A percentile compares a stretch with the other conserved stretches of the same genome.
Conservation (phyloP, 78 protist species). For the Polysphondylium violaceum region DNA sequence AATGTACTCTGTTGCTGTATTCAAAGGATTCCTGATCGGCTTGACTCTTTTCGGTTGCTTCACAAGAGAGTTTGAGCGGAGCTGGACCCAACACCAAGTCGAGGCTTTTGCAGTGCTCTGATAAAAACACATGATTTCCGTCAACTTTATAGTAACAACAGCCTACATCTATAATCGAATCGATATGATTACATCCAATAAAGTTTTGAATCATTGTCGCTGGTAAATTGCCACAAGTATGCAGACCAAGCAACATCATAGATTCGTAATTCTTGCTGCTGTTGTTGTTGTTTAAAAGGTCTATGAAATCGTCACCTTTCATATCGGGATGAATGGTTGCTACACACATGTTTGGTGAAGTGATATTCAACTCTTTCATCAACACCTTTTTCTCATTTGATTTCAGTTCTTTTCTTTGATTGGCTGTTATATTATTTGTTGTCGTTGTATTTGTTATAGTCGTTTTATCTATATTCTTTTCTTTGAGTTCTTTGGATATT, state of each 20-base stretch:
- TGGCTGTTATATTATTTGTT: not conserved
- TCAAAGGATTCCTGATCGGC: constrained; percentile 7
- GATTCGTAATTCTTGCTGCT: not conserved
- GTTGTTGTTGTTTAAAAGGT: not conserved
- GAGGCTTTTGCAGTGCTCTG: not conserved
- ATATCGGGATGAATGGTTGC: constrained; percentile 15
- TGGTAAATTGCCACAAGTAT: constrained; percentile 55
- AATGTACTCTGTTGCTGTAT: constrained; percentile 37
- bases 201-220: constrained; percentile 45
- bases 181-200: constrained; percentile 31
- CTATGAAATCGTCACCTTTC: constrained; percentile 35
- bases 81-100: constrained; percentile 30
- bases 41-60: constrained; percentile 27
- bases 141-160: constrained; percentile 68
- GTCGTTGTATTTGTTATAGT: not conserved
- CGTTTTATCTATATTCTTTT: not conserved
- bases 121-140: constrained; percentile 5
- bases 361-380: not conserved
- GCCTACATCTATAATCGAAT: constrained; percentile 51
- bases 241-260: constrained; percentile 46
- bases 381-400: not conserved
- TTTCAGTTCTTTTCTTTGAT: not conserved
- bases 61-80: constrained; percentile 53
- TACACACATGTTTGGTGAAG: constrained; percentile 52
- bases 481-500: constrained; percentile 3